A percentile compares a stretch with the other conserved stretches of the same genome.
These are phyloP conservation scores for Monilinia vaccinii-corymbosi DNA, from an alignment of 2,329 filamentous ascomycete genomes.

Conservation along the genomic window DNA sequence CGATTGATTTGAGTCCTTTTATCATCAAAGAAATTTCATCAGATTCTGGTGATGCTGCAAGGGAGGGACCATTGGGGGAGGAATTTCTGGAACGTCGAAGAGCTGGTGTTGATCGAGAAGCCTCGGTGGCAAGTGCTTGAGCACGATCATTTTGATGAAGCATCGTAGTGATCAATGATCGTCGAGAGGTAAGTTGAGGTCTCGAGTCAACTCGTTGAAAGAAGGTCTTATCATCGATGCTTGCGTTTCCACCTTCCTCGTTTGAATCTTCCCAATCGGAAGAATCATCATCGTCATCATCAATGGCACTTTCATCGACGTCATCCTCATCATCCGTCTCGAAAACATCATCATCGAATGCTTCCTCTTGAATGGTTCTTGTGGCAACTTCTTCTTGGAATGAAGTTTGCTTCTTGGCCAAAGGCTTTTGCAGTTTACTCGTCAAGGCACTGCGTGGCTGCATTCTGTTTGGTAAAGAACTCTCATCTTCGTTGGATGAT, in stretches of 20 bases:
- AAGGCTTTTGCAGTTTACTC: conserved; percentile 39
- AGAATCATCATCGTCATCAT: conserved; percentile 56
- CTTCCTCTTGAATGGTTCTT: conserved; percentile 50
- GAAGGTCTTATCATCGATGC: conserved; percentile 66
- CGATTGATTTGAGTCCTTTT: conserved; percentile 33
- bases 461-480: conserved; percentile 50
- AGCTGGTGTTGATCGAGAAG: conserved; percentile 43
- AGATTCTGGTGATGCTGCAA: conserved; percentile 41
- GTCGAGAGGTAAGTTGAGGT: conserved; percentile 73
- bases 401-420: conserved; percentile 65
- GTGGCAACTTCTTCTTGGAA: conserved; percentile 70
- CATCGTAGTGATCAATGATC: conserved; percentile 83
- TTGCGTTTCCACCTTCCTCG: conserved; percentile 75
- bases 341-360: conserved; percentile 45
- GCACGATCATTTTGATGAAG: conserved; percentile 73
- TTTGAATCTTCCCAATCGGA: conserved; percentile 56
- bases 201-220: conserved; percentile 90
- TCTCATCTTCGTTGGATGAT: conserved; percentile 77
- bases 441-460: conserved; percentile 44
- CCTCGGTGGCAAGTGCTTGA: conserved; percentile 55
- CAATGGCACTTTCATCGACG: conserved; percentile 75
- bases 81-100: conserved; percentile 52
- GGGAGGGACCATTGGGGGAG: conserved; percentile 59
- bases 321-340: conserved; percentile 58
- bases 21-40: conserved; percentile 43